Conservation (phyloP, 2,329 filamentous ascomycete genomes). For the Aspergillus carbonarius region DNA sequence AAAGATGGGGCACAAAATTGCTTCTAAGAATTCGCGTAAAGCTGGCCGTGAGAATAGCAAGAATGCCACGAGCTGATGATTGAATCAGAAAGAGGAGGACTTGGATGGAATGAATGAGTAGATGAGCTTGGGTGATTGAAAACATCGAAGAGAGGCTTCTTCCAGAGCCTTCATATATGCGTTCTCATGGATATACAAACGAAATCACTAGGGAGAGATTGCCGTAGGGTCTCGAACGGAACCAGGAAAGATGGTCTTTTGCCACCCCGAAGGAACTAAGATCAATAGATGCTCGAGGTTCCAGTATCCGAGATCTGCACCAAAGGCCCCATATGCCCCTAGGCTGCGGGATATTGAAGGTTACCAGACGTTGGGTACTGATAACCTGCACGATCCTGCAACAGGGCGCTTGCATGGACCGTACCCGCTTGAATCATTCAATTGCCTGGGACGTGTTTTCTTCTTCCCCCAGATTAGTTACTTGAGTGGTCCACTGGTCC, state of each 20-base stretch:
- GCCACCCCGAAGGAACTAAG: conserved; percentile 13
- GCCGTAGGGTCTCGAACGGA: not conserved
- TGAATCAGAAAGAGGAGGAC: not conserved
- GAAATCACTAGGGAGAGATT: not conserved
- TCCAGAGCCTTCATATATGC: conserved; percentile 3
- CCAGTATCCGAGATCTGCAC: conserved; percentile 8
- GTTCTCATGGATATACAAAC: not conserved
- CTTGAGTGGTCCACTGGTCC: not conserved
- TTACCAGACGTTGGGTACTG: conserved; percentile 8
- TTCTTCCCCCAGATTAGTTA: conserved; percentile 2
- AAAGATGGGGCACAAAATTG: not conserved
- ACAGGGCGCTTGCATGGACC: conserved; percentile 8
- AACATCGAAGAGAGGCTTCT: not conserved
- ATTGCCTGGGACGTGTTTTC: conserved; percentile 4
- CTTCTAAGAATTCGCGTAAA: not conserved
- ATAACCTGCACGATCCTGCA: conserved; percentile 15
- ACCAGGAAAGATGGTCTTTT: conserved; percentile 7
- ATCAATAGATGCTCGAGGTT: conserved; percentile 10
- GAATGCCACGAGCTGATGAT: not conserved
- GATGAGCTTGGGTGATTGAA: not conserved
- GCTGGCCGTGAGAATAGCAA: too few relatives aligned
- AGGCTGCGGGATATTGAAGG: not conserved
- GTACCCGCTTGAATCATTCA: not conserved
- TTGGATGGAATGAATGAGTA: not conserved
- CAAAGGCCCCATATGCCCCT: not conserved